phyloP scores from a whole-genome alignment of 352 stramenopile genomes.

The Globisporangium solare region DNA sequence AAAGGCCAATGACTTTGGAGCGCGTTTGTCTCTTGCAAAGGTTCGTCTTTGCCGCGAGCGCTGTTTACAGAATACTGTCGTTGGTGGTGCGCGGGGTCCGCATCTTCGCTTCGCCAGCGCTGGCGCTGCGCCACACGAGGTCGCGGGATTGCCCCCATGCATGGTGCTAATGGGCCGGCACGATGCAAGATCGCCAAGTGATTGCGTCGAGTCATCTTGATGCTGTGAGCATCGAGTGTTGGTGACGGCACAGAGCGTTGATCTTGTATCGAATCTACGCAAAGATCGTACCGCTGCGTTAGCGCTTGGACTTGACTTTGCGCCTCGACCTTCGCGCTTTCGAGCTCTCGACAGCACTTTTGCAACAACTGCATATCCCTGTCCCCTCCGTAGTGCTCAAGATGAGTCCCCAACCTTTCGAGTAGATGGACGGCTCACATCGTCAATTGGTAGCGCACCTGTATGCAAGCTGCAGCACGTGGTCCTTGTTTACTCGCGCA shows the following conservation, averaged over 20 bases:
- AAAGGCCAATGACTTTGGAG: too few relatives aligned
- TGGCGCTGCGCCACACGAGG: too few relatives aligned
- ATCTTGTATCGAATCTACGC: not conserved
- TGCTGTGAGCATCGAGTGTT: conserved; percentile 8
- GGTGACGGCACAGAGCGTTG: too few relatives aligned
- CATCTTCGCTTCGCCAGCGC: too few relatives aligned
- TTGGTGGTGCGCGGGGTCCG: too few relatives aligned
- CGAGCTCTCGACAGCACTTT: conserved; percentile 29
- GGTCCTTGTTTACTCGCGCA: conserved; percentile 21
- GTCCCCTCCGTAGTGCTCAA: not conserved
- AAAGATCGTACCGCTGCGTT: conserved; percentile 22
- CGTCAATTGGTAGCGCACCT: too few relatives aligned
- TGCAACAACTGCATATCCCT: conserved; percentile 37
- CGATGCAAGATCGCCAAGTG: conserved; percentile 32
- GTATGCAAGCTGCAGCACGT: conserved; percentile 22
- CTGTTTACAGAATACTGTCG: too few relatives aligned
- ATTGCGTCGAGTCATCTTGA: conserved; percentile 33
- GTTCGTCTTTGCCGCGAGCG: too few relatives aligned
- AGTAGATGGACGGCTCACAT: too few relatives aligned
- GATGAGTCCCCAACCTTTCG: not conserved
- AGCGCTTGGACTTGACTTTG: conserved; percentile 32
- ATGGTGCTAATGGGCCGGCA: conserved; percentile 14
- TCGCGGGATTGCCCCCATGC: too few relatives aligned
- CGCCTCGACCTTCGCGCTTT: conserved; percentile 26
- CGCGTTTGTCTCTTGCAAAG: too few relatives aligned